phyloP scores from a whole-genome alignment of 2,329 filamentous ascomycete species.

The Penicillium polonicum region DNA sequence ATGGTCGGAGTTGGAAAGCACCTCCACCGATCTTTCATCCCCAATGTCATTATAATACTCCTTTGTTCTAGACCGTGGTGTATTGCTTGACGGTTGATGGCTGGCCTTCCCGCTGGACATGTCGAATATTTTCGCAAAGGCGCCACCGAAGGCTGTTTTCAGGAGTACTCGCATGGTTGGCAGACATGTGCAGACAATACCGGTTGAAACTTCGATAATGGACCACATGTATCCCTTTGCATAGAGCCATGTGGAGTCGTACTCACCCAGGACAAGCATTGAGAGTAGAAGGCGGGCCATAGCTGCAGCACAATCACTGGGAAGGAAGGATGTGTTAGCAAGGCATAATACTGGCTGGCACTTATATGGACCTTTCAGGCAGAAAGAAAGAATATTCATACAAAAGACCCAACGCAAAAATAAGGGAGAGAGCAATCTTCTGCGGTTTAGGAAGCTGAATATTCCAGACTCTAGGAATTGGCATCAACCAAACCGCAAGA shows the following conservation, averaged over 20 bases:
- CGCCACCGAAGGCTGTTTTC: not conserved
- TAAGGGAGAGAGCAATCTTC: conserved; percentile 1
- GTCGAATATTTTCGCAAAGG: not conserved
- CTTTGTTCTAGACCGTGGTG: not conserved
- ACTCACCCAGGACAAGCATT: conserved; percentile 1
- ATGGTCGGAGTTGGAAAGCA: not conserved
- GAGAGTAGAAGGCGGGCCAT: conserved; percentile 1
- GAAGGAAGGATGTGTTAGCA: not conserved
- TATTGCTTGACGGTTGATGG: not conserved
- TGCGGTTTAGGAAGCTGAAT: conserved; percentile 3
- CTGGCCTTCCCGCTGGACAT: not conserved
- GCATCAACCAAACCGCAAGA: conserved; percentile 5
- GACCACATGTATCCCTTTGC: conserved; percentile 1
- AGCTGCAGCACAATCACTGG: conserved; percentile 5
- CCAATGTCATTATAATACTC: not conserved
- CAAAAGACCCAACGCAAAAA: conserved; percentile 8
- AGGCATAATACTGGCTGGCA: not conserved
- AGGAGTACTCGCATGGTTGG: conserved; percentile 5
- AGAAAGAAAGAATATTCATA: not conserved
- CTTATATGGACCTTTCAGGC: not conserved
- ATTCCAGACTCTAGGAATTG: conserved; percentile 7
- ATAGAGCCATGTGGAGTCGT: conserved; percentile 3
- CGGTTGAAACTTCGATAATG: conserved; percentile 7
- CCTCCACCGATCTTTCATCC: not conserved
- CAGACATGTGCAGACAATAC: conserved; percentile 7